These are phyloP conservation scores for Populus hybrid DNA, from an alignment of 441 rosid genomes.

Conservation along the genomic window DNA sequence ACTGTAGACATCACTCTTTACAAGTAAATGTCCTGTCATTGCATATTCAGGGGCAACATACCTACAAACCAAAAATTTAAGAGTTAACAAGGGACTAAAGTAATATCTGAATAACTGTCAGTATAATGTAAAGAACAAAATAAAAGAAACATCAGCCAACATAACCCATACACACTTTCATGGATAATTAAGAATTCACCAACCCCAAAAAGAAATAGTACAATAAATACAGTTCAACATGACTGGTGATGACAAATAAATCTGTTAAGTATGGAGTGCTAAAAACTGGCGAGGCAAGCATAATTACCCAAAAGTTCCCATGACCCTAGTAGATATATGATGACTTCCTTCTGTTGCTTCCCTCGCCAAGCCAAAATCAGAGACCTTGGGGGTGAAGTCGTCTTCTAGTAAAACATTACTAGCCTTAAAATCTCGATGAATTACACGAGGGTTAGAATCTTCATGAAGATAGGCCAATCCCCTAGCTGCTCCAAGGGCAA, in stretches of 20 bases:
- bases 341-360: constrained; percentile 98
- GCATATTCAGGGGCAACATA: constrained; percentile 99
- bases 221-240: not conserved
- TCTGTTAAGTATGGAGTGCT: not conserved
- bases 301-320: constrained; percentile 96
- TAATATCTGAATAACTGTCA: not conserved
- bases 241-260: not conserved
- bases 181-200: not conserved
- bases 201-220: not conserved
- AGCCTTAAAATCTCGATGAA: constrained; percentile 97
- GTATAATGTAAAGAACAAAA: not conserved
- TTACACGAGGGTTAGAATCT: constrained; percentile 96
- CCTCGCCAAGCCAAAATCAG: constrained; percentile 96
- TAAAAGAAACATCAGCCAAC: not conserved
- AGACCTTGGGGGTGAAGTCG: constrained; percentile 94
- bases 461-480: constrained; percentile 98
- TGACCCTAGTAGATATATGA: constrained; percentile 91
- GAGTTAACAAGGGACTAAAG: not conserved
- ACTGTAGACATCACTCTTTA: constrained; percentile 96
- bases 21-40: constrained; percentile 98
- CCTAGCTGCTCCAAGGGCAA: constrained; percentile 98
- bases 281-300: not conserved
- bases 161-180: not conserved
- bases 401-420: constrained; percentile 85
- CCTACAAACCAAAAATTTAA: constrained; percentile 39